Evolutionary conservation across 2,329 filamentous ascomycete species (phyloP).

Genomic region (Calonectria ilicicola): DNA sequence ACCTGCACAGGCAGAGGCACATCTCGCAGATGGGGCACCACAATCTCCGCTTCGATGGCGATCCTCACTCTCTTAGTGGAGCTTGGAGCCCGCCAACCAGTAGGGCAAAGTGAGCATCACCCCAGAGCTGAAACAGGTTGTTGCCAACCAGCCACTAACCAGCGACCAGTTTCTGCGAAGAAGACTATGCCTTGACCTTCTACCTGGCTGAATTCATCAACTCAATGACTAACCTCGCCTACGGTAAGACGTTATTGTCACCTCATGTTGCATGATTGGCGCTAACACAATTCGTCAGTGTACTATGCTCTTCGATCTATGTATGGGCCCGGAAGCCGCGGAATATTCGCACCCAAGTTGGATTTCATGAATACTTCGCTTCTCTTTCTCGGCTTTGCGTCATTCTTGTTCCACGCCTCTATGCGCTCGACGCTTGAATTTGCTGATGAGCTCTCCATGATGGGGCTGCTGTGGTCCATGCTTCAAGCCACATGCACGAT

Average conservation of each 20-base stretch:
- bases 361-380: constrained; percentile 58
- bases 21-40: constrained; percentile 41
- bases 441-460: constrained; percentile 70
- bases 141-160: constrained; percentile 24
- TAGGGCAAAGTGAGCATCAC: constrained; percentile 50
- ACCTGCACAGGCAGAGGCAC: not conserved
- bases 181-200: constrained; percentile 62
- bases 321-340: constrained; percentile 45
- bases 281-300: constrained; percentile 45
- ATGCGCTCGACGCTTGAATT: constrained; percentile 57
- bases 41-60: constrained; percentile 51
- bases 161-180: constrained; percentile 50
- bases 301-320: constrained; percentile 56
- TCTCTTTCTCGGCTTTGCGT: constrained; percentile 55
- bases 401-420: constrained; percentile 58
- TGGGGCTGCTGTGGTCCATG: constrained; percentile 63
- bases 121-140: not conserved
- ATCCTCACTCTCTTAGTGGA: constrained; percentile 48
- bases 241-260: constrained; percentile 51
- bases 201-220: constrained; percentile 60
- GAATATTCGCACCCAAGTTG: constrained; percentile 45
- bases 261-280: constrained; percentile 36
- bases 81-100: constrained; percentile 55
- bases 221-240: constrained; percentile 54
- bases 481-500: constrained; percentile 62